phyloP scores from a whole-genome alignment of 192 early-diverging fungal species.

The Umbelopsis isabellina region DNA sequence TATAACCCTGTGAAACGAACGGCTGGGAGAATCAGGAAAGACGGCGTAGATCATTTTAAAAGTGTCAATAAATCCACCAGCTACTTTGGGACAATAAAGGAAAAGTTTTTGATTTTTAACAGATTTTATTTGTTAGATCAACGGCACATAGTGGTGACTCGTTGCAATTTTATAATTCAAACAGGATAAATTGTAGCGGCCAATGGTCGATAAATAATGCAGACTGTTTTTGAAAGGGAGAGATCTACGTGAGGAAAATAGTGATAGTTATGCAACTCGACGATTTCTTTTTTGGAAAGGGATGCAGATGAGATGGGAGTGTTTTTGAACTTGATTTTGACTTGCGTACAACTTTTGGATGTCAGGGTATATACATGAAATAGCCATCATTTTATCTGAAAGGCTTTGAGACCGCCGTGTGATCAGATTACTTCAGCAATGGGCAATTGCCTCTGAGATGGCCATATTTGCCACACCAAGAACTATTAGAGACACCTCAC shows the following conservation, averaged over 20 bases:
- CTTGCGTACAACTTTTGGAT: background rate
- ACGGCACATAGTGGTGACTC: too few relatives aligned
- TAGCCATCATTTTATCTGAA: too few relatives aligned
- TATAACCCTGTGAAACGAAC: too few relatives aligned
- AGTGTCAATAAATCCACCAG: too few relatives aligned
- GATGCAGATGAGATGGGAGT: background rate
- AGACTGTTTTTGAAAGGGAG: background rate
- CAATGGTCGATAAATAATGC: slow-evolving; percentile 5
- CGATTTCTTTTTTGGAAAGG: background rate
- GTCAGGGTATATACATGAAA: slow-evolving; percentile 1
- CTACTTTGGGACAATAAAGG: too few relatives aligned
- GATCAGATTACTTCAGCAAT: background rate
- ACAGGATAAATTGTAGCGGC: background rate
- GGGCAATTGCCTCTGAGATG: slow-evolving; percentile 1
- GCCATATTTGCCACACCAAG: slow-evolving; percentile 22
- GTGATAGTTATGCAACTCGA: background rate
- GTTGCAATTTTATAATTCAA: too few relatives aligned
- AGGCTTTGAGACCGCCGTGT: background rate
- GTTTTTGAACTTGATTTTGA: background rate
- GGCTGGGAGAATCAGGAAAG: too few relatives aligned
- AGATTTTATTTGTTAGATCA: too few relatives aligned
- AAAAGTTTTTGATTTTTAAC: too few relatives aligned
- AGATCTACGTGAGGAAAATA: slow-evolving; percentile 1
- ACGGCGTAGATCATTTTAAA: too few relatives aligned
- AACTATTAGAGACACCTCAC: background rate